Percentiles rank a stretch among this genome's conserved stretches.
Evolutionary conservation across 495 filamentous ascomycete genomes (phyloP).

Genomic region (Recurvomyces mirabilis): DNA sequence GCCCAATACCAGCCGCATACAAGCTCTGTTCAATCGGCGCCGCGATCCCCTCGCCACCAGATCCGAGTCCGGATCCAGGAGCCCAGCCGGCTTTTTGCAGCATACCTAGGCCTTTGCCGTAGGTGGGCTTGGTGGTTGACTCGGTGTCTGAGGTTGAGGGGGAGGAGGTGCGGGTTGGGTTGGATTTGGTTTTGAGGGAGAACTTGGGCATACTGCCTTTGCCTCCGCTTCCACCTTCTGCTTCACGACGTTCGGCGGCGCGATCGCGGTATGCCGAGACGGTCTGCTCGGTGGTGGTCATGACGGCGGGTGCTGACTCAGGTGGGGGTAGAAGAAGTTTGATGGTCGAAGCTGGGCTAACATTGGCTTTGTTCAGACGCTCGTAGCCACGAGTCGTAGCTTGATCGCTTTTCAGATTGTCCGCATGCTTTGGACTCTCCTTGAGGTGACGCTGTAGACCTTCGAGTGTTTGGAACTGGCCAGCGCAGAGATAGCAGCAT

Average conservation of each 20-base stretch:
- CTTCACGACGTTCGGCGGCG: conserved; percentile 61
- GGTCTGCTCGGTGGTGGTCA: too few relatives aligned
- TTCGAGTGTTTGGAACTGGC: conserved; percentile 56
- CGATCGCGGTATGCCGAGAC: conserved; percentile 66
- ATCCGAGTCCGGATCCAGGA: conserved; percentile 68
- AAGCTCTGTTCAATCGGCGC: conserved; percentile 66
- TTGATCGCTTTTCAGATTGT: conserved; percentile 48
- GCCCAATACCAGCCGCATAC: conserved; percentile 72
- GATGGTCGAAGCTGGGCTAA: conserved; percentile 2
- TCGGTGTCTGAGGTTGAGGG: not conserved
- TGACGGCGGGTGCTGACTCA: conserved; percentile 17
- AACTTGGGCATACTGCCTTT: not conserved
- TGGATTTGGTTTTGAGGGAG: conserved; percentile 3
- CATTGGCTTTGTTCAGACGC: conserved; percentile 36
- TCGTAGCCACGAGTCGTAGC: conserved; percentile 48
- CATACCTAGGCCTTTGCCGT: conserved; percentile 61
- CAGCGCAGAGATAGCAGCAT: conserved; percentile 68
- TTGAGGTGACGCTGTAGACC: conserved; percentile 69
- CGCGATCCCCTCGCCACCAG: conserved; percentile 62
- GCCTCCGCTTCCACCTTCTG: not conserved
- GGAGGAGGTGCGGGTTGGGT: not conserved
- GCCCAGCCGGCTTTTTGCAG: conserved; percentile 89
- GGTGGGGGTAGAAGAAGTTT: conserved; percentile 27
- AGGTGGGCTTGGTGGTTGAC: not conserved
- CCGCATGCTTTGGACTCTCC: conserved; percentile 59